phyloP scores from a whole-genome alignment of 805 yeast genomes.

The Hanseniaspora occidentalis region DNA sequence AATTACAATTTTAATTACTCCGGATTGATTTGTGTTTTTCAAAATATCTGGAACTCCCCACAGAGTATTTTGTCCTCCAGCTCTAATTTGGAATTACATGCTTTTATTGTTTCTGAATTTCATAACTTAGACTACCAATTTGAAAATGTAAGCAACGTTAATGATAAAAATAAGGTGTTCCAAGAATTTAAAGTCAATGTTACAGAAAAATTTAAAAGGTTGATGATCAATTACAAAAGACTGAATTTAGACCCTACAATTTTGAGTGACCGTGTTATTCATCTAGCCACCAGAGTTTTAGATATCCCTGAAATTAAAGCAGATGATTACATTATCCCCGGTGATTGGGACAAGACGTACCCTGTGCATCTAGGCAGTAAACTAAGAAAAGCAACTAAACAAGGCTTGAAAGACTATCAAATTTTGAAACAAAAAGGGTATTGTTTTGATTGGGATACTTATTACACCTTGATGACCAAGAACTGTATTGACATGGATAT shows the following conservation, averaged over 20 bases:
- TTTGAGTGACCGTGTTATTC: slow-evolving; percentile 16
- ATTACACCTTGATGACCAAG: slow-evolving; percentile 14
- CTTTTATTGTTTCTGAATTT: slow-evolving; percentile 25
- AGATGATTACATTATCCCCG: slow-evolving; percentile 18
- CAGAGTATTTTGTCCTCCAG: slow-evolving; percentile 17
- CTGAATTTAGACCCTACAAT: slow-evolving; percentile 17
- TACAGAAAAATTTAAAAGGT: slow-evolving; percentile 17
- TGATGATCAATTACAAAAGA: slow-evolving; percentile 15
- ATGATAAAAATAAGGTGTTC: slow-evolving; percentile 14
- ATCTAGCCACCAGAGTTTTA: slow-evolving; percentile 16
- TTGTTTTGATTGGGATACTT: slow-evolving; percentile 23
- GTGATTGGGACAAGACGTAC: slow-evolving; percentile 24
- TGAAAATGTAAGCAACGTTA: slow-evolving; percentile 8
- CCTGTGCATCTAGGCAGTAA: slow-evolving; percentile 18
- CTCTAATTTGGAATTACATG: slow-evolving; percentile 20
- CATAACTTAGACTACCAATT: slow-evolving; percentile 25
- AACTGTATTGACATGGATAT: slow-evolving; percentile 12
- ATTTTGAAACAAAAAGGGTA: slow-evolving; percentile 16
- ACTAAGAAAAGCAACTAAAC: slow-evolving; percentile 15
- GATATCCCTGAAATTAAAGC: slow-evolving; percentile 15
- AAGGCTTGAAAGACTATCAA: slow-evolving; percentile 18
- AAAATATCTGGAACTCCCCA: slow-evolving; percentile 20
- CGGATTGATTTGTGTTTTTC: slow-evolving; percentile 24
- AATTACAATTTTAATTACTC: slow-evolving; percentile 14
- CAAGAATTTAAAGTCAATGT: slow-evolving; percentile 22